phyloP scores from a whole-genome alignment of 495 filamentous ascomycete genomes.

The Hyaloscypha hepaticicola region DNA sequence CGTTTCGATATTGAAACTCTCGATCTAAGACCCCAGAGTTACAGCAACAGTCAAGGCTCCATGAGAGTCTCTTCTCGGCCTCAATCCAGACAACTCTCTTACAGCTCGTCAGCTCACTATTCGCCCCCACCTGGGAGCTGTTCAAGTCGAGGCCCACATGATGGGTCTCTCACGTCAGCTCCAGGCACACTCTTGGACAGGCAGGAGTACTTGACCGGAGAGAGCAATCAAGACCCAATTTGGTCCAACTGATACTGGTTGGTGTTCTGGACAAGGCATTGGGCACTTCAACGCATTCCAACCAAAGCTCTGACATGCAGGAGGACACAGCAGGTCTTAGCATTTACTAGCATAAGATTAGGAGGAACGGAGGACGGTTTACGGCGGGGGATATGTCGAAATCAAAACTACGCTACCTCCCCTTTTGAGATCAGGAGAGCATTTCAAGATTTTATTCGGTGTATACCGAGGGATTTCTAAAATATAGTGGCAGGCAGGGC shows the following conservation, averaged over 20 bases:
- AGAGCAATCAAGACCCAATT: conserved; percentile 16
- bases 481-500: not conserved
- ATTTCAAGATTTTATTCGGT: not conserved
- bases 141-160: conserved; percentile 14
- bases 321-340: not conserved
- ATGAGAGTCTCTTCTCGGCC: conserved; percentile 19
- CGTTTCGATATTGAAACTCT: conserved; percentile 53
- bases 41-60: conserved; percentile 15
- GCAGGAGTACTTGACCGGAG: conserved; percentile 23
- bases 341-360: not conserved
- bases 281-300: not conserved
- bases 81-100: conserved; percentile 25
- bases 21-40: conserved; percentile 29
- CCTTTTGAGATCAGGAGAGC: not conserved
- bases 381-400: not conserved
- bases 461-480: not conserved
- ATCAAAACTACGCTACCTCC: not conserved
- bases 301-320: not conserved
- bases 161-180: conserved; percentile 27
- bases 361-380: not conserved
- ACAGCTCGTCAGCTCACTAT: conserved; percentile 26
- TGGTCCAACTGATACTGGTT: conserved; percentile 23
- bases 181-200: conserved; percentile 23
- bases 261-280: not conserved
- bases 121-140: conserved; percentile 18